A percentile compares a stretch with the other conserved stretches of the same genome.
Conservation (phyloP, 129 eudicot genomes). For the Calendula officinalis region DNA sequence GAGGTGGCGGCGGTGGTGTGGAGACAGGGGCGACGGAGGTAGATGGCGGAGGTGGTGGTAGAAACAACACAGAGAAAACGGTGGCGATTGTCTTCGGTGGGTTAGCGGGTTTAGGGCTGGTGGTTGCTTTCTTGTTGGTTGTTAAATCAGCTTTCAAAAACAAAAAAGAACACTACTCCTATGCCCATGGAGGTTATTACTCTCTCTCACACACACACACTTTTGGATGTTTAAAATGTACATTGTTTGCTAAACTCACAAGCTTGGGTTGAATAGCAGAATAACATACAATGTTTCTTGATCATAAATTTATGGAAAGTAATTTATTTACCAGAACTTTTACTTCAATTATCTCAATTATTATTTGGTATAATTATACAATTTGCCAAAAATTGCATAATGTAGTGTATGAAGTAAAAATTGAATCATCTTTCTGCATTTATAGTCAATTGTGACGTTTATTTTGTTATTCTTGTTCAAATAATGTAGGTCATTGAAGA, state of each 20-base stretch:
- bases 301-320: no score
- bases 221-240: neutral
- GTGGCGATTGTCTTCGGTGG: constrained; percentile 92
- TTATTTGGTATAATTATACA: no score
- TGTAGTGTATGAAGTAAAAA: no score
- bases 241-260: no score
- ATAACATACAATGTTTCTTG: no score
- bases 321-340: no score
- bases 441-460: neutral
- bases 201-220: no score
- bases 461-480: neutral
- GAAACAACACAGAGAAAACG: constrained; percentile 54
- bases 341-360: no score
- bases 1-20: neutral
- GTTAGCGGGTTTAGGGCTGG: constrained; percentile 55
- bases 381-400: no score
- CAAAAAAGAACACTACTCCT: constrained; percentile 44
- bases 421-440: no score
- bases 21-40: constrained; percentile 35
- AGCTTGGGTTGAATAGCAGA: no score
- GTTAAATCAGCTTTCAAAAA: constrained; percentile 69
- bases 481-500: constrained; percentile 27
- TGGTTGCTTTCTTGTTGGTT: constrained; percentile 58
- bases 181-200: constrained; percentile 38
- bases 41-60: constrained; percentile 39